Percentiles rank a stretch among this genome's conserved stretches.
Evolutionary conservation across 768 basidiomycete species (phyloP).

Genomic region (Boletus bicolor): DNA sequence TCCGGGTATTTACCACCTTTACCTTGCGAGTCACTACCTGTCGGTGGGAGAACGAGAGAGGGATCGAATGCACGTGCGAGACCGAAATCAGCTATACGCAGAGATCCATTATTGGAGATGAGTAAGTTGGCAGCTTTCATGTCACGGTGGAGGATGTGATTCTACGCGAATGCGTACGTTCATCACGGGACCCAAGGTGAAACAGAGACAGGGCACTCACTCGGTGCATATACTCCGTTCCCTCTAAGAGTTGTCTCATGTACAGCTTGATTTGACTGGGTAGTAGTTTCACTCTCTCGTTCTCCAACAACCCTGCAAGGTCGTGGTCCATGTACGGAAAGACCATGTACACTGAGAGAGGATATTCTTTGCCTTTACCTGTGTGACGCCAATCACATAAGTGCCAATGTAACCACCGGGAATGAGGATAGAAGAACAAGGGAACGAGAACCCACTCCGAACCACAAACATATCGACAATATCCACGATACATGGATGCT

Average conservation of each 20-base stretch:
- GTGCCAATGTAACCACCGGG: neutral
- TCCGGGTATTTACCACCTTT: slow-evolving; percentile 35
- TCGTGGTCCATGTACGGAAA: slow-evolving; percentile 99
- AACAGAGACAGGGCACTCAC: slow-evolving; percentile 46
- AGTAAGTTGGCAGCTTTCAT: slow-evolving; percentile 99
- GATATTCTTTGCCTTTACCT: slow-evolving; percentile 55
- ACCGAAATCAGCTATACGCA: slow-evolving; percentile 95
- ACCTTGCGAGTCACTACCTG: slow-evolving; percentile 15
- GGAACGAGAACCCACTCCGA: slow-evolving; percentile 49
- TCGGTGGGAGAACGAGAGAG: slow-evolving; percentile 35
- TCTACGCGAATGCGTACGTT: slow-evolving; percentile 46
- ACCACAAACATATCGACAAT: slow-evolving; percentile 93
- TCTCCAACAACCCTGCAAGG: slow-evolving; percentile 90
- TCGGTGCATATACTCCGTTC: slow-evolving; percentile 92
- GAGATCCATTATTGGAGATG: slow-evolving; percentile 78
- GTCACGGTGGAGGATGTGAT: slow-evolving; percentile 95
- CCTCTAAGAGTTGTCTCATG: slow-evolving; percentile 94
- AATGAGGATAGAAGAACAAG: neutral
- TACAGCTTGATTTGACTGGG: slow-evolving; percentile 92
- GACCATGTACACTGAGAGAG: slow-evolving; percentile 93
- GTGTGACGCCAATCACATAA: slow-evolving; percentile 1
- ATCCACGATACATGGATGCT: slow-evolving; percentile 82
- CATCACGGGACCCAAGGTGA: slow-evolving; percentile 1
- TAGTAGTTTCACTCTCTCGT: slow-evolving; percentile 79
- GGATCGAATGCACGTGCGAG: slow-evolving; percentile 80